These are phyloP conservation scores for Fraxinus paxiana DNA, from an alignment of 305 asterid species.

Conservation along the genomic window DNA sequence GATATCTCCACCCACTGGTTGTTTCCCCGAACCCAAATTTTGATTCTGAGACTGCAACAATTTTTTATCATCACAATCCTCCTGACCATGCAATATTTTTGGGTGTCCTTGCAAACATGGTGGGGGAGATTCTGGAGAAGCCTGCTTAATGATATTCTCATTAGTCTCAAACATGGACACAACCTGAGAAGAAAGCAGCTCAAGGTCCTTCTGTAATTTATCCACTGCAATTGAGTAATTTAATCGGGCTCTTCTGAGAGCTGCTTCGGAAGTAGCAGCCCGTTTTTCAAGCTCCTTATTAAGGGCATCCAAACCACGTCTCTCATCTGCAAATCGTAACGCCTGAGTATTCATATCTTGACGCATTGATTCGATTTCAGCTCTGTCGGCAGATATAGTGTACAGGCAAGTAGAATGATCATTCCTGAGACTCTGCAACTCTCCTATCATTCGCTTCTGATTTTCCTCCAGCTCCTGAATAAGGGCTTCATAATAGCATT, in stretches of 20 bases:
- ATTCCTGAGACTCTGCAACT: conserved; percentile 67
- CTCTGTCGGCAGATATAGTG: conserved; percentile 54
- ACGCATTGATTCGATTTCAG: conserved; percentile 65
- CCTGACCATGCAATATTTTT: conserved; percentile 29
- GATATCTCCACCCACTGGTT: conserved; percentile 61
- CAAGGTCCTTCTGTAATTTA: conserved; percentile 89
- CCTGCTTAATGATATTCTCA: conserved; percentile 80
- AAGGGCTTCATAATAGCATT: conserved; percentile 87
- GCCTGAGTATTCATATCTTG: conserved; percentile 59
- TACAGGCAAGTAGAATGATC: conserved; percentile 84
- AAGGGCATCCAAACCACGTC: conserved; percentile 49
- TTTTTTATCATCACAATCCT: conserved; percentile 33
- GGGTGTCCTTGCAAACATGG: conserved; percentile 28
- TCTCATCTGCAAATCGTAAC: conserved; percentile 60
- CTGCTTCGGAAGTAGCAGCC: conserved; percentile 73
- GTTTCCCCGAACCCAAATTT: conserved; percentile 39
- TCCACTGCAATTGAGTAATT: conserved; percentile 95
- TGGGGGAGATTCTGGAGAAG: conserved; percentile 51
- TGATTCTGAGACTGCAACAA: conserved; percentile 37
- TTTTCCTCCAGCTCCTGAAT: conserved; percentile 88
- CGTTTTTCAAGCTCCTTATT: conserved; percentile 79
- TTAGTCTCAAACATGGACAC: conserved; percentile 86
- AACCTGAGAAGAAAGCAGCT: conserved; percentile 92
- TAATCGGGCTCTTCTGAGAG: conserved; percentile 81
- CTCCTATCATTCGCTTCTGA: conserved; percentile 78